Evolutionary conservation across 345 rosid genomes (phyloP).

Genomic region (Diplotaxis tenuifolia): DNA sequence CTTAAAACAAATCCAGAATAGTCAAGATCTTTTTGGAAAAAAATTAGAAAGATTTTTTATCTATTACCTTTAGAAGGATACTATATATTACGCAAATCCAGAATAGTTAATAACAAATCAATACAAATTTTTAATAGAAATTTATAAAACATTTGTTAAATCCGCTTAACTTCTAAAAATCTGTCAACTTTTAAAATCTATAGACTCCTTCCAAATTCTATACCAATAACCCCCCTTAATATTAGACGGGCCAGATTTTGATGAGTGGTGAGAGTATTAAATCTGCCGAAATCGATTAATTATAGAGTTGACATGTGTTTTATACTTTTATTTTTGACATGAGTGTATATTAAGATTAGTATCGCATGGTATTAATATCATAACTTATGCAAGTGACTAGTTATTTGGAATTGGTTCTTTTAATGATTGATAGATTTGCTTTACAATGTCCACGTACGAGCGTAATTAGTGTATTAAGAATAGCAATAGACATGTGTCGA

Average conservation of each 20-base stretch:
- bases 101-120: too few relatives aligned
- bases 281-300: background rate
- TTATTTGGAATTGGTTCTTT: conserved; percentile 22
- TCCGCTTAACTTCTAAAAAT: too few relatives aligned
- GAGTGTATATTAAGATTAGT: conserved; percentile 1
- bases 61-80: too few relatives aligned
- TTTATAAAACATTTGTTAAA: too few relatives aligned
- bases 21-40: too few relatives aligned
- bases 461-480: conserved; percentile 40
- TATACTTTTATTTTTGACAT: background rate
- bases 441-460: conserved; percentile 49
- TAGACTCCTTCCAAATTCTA: too few relatives aligned
- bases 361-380: background rate
- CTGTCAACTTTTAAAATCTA: too few relatives aligned
- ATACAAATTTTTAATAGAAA: too few relatives aligned
- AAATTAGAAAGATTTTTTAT: too few relatives aligned
- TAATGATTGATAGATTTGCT: conserved; percentile 48
- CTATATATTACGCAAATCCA: too few relatives aligned
- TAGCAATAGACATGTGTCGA: conserved; percentile 52
- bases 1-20: too few relatives aligned
- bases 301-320: background rate
- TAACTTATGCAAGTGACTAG: conserved; percentile 11
- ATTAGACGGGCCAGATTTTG: background rate
- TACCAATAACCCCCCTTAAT: too few relatives aligned
- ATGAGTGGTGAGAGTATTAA: conserved; percentile 5